phyloP scores from a whole-genome alignment of 805 yeast genomes.

The Yarrowia keelungensis region DNA sequence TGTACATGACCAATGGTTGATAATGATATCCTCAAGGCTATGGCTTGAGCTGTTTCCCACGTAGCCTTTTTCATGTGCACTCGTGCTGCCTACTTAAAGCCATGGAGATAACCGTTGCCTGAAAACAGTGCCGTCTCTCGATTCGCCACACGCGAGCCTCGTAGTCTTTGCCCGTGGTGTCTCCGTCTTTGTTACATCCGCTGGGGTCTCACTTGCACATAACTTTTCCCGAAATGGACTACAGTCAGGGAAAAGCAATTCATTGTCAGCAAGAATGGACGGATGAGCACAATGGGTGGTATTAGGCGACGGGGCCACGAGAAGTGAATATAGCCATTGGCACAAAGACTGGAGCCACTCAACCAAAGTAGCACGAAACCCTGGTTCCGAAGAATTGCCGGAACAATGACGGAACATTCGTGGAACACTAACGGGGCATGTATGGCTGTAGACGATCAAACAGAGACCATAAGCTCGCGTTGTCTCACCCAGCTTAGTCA shows the following conservation, averaged over 20 bases:
- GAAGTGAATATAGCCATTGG: too few species aligned
- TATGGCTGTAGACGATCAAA: too few species aligned
- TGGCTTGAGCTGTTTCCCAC: too few species aligned
- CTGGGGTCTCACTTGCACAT: constrained; percentile 8
- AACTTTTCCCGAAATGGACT: constrained; percentile 1
- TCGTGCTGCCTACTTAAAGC: neutral
- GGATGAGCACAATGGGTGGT: neutral
- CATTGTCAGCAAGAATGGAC: neutral
- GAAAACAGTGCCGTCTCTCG: neutral
- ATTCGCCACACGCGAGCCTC: neutral
- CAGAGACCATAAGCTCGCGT: too few species aligned
- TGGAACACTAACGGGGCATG: too few species aligned
- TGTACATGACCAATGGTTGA: neutral
- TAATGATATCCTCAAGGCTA: neutral
- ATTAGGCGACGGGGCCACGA: neutral
- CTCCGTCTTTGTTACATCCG: neutral
- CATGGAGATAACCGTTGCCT: neutral
- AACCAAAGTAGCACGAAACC: too few species aligned
- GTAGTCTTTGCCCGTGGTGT: neutral
- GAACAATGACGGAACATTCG: too few species aligned
- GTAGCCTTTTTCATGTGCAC: too few species aligned
- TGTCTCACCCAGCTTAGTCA: too few species aligned
- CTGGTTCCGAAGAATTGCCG: too few species aligned
- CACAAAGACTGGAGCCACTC: too few species aligned
- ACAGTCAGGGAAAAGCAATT: constrained; percentile 4